Conservation (phyloP, 106 monocot species). For the Hemerocallis citrina region DNA sequence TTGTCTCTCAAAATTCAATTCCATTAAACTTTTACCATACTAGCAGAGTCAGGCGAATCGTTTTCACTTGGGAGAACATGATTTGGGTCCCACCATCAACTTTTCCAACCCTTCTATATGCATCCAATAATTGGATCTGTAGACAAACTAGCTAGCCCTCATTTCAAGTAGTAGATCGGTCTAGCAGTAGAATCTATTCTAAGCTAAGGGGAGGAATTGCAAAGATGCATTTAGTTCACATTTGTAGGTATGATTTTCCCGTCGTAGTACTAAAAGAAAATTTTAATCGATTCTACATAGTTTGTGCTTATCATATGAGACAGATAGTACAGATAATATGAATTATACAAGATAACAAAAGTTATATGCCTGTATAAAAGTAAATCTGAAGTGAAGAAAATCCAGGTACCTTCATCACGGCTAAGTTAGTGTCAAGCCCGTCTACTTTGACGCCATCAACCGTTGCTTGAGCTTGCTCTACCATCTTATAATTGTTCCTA, state of each 20-base stretch:
- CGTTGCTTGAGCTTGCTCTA: slow-evolving; percentile 70
- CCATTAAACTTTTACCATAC: neutral
- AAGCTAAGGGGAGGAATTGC: neutral
- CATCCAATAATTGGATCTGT: too few species aligned
- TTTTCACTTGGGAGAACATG: too few species aligned
- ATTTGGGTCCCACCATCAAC: too few species aligned
- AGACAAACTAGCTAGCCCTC: too few species aligned
- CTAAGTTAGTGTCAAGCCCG: slow-evolving; percentile 86
- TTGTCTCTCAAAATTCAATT: neutral
- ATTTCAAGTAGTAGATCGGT: too few species aligned
- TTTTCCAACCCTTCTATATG: too few species aligned
- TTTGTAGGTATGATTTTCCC: neutral
- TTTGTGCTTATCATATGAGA: neutral
- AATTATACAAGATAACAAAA: slow-evolving; percentile 2
- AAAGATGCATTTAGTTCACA: neutral
- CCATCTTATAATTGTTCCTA: slow-evolving; percentile 61
- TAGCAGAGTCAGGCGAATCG: neutral
- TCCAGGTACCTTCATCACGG: slow-evolving; percentile 80
- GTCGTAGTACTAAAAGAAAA: neutral
- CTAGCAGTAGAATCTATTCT: neutral
- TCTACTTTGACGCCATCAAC: slow-evolving; percentile 90
- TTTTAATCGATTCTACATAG: neutral
- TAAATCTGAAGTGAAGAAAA: neutral
- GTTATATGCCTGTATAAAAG: neutral
- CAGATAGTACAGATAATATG: neutral